Conservation (phyloP, 176 grass and related monocot species). For the Otatea glauca region DNA sequence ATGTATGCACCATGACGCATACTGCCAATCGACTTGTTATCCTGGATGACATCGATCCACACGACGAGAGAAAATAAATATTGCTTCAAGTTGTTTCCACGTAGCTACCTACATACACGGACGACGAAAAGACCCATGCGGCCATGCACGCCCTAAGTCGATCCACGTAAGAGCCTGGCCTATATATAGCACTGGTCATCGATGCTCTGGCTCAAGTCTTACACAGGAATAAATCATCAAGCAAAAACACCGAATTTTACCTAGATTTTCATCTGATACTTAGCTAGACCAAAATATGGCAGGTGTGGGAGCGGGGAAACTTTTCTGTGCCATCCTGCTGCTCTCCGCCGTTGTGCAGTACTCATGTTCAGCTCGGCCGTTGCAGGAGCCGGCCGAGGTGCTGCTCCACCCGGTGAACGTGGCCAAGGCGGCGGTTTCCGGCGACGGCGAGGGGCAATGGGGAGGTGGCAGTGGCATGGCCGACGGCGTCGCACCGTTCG, state of each 20-base stretch:
- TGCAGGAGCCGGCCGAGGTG: not conserved
- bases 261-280: not conserved
- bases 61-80: not conserved
- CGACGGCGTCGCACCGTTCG: not conserved
- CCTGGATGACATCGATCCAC: too few species aligned
- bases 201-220: not conserved
- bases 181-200: not conserved
- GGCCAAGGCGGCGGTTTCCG: not conserved
- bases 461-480: not conserved
- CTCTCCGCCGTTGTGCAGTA: not conserved
- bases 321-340: not conserved
- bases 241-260: not conserved
- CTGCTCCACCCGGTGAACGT: not conserved
- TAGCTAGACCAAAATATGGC: not conserved
- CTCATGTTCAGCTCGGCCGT: not conserved
- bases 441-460: not conserved
- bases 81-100: conserved; percentile 1
- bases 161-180: not conserved
- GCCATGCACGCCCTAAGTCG: not conserved
- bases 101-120: not conserved
- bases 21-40: too few species aligned
- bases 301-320: not conserved
- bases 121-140: not conserved
- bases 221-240: not conserved
- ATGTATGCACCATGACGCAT: too few species aligned